phyloP scores from a whole-genome alignment of 2,329 filamentous ascomycete species.

The Phoma sp. region DNA sequence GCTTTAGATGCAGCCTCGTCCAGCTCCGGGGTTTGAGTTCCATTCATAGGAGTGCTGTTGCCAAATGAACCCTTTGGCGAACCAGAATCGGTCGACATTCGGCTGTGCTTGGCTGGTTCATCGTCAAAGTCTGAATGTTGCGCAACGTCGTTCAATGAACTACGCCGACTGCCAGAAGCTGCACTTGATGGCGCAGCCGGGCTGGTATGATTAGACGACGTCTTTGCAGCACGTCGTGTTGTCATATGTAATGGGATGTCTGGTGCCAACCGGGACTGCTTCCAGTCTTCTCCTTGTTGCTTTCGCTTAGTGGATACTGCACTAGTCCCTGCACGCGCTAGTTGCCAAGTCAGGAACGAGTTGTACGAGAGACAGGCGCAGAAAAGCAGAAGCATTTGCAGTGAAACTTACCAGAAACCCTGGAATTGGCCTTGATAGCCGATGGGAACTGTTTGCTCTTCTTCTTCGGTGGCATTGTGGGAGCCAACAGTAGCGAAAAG shows the following conservation, averaged over 20 bases:
- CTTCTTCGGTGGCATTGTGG: conserved; percentile 44
- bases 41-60: conserved; percentile 39
- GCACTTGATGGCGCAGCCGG: conserved; percentile 43
- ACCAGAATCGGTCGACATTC: conserved; percentile 47
- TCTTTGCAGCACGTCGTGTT: conserved; percentile 52
- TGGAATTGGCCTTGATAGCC: conserved; percentile 12
- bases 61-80: conserved; percentile 43
- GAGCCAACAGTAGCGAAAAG: background rate
- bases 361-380: conserved; percentile 35
- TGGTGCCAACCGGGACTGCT: conserved; percentile 51
- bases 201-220: conserved; percentile 44
- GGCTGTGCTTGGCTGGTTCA: conserved; percentile 48
- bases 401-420: conserved; percentile 28
- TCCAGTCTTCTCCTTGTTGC: conserved; percentile 21
- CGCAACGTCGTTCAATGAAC: conserved; percentile 45
- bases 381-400: conserved; percentile 12
- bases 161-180: conserved; percentile 48
- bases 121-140: conserved; percentile 42
- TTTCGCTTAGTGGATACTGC: conserved; percentile 35
- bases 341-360: conserved; percentile 45
- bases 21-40: conserved; percentile 33
- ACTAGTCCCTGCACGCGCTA: conserved; percentile 12
- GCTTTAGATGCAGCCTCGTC: conserved; percentile 27
- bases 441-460: conserved; percentile 28
- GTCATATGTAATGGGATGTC: conserved; percentile 58